phyloP scores from a whole-genome alignment of 2,329 filamentous ascomycete genomes.

The Apiospora pterosperma region DNA sequence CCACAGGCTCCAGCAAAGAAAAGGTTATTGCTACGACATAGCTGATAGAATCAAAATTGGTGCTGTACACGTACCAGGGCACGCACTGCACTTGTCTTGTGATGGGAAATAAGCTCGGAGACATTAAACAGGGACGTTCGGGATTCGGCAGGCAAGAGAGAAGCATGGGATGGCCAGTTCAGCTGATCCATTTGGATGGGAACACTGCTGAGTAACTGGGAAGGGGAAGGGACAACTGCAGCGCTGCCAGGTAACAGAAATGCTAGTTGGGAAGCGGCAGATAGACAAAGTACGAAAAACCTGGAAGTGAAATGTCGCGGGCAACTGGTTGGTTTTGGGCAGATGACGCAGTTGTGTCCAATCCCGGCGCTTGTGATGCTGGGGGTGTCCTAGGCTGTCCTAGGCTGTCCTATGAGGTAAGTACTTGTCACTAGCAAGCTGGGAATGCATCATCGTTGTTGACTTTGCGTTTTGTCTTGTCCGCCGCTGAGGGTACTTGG shows the following conservation, averaged over 20 bases:
- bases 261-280: neutral
- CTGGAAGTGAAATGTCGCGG: neutral
- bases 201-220: neutral
- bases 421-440: neutral
- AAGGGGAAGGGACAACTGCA: neutral
- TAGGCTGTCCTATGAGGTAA: constrained; percentile 2
- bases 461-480: neutral
- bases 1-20: neutral
- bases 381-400: too few species aligned
- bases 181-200: neutral
- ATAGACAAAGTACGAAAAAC: neutral
- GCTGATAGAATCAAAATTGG: too few species aligned
- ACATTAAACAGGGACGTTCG: neutral
- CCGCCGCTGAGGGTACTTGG: neutral
- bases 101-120: neutral
- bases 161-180: neutral
- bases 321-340: neutral
- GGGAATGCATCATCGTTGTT: constrained; percentile 1
- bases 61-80: too few species aligned
- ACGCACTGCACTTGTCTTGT: neutral
- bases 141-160: neutral
- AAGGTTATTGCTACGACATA: neutral
- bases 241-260: neutral
- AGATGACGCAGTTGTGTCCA: neutral
- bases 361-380: neutral